Evolutionary conservation across 164 flowering plant genomes (phyloP).

Genomic region (Liriodendron chinense): DNA sequence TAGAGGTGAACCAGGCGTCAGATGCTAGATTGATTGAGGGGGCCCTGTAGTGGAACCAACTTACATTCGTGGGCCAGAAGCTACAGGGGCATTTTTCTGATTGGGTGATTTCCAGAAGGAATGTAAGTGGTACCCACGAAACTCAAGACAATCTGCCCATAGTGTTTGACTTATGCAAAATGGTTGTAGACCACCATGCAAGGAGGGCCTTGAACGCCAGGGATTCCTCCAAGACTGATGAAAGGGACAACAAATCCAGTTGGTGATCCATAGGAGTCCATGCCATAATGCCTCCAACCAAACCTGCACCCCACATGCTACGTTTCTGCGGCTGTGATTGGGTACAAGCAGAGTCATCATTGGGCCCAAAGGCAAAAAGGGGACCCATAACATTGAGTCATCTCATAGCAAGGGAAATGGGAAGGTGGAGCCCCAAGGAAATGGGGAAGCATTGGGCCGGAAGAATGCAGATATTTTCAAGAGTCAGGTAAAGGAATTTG

Average conservation of each 20-base stretch:
- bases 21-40: conserved; percentile 69
- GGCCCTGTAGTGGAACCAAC: conserved; percentile 49
- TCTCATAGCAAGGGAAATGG: conserved; percentile 81
- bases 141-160: conserved; percentile 87
- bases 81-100: conserved; percentile 62
- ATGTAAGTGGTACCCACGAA: conserved; percentile 88
- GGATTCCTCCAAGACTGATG: conserved; percentile 72
- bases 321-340: conserved; percentile 65
- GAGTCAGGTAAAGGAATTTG: conserved; percentile 89
- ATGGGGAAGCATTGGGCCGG: conserved; percentile 73
- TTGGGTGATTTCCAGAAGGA: conserved; percentile 90
- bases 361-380: conserved; percentile 83
- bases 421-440: conserved; percentile 75
- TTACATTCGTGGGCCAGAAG: conserved; percentile 46
- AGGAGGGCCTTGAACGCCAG: conserved; percentile 80
- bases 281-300: conserved; percentile 63
- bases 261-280: conserved; percentile 80
- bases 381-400: conserved; percentile 83
- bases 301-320: conserved; percentile 48
- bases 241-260: conserved; percentile 86
- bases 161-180: conserved; percentile 86
- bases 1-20: conserved; percentile 82
- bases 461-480: conserved; percentile 46
- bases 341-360: conserved; percentile 60
- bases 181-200: conserved; percentile 96